Base-by-base conservation (phyloP, 2,329 filamentous ascomycete genomes). In the Xylariaceae sp. region DNA sequence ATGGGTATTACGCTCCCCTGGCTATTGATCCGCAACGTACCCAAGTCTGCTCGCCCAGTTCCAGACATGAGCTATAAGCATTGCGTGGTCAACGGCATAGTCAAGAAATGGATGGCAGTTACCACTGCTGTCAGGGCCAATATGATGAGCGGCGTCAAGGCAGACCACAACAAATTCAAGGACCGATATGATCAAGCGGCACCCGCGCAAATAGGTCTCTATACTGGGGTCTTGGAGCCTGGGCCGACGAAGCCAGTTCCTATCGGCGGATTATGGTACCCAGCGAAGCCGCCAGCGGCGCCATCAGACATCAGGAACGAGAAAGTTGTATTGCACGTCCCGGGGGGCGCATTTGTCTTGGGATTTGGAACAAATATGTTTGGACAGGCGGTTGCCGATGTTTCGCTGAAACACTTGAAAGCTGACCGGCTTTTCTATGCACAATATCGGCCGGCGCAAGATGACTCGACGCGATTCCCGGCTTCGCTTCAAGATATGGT, bases 341-440 rank as follows among this genome's bases (percentile, higher is more conserved):
- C 60, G 4, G 58, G 59, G 14, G 59, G 61, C 19, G 60, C 48
- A 3, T 63, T 60, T 39, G 60, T 63, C 31, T 45, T 59, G 1
- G 60, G 51, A 7, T 63, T 47, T 14, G 55, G 50, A 3, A 45
- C 44, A 14, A 53, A 61, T 12, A 31, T 17, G 2, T 42, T 38
- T 6, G 56, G 53, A n/a, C 40, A 28, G 10, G 22, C 40, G 14
- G 42, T 60, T 42, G 43, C 55, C 4, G 39, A 28, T 4, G 18
- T 45, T 14, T 50, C 58, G 51, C 34, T 36, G 3, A 34, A 38
- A 31, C 53, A 58, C 42, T 7, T 56, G 7, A 45, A 46, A 13
- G 55, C 52, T 4, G 48, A 40, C 16, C 43, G 42, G 13, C 50
- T 39, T 7, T 55, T 62, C 38, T 58, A 50, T 42, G 55, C 55